phyloP scores from a whole-genome alignment of 257 asterid species.

The Solanum bukasovii region DNA sequence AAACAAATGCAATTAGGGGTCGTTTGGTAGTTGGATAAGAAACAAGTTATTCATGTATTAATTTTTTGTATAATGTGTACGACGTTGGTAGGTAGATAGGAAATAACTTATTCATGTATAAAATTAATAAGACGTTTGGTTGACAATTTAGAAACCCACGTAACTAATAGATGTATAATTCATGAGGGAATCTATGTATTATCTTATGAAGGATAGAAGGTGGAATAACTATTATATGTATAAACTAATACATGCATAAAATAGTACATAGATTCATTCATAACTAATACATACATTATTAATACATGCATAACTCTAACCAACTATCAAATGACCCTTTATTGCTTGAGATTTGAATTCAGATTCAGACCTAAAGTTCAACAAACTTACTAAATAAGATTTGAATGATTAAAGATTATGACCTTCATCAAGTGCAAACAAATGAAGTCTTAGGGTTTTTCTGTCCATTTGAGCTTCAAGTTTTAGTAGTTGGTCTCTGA shows the following conservation, averaged over 20 bases:
- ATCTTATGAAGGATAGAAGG: background rate
- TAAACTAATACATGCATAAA: background rate
- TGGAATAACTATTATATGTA: background rate
- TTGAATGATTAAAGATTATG: background rate
- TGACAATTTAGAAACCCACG: background rate
- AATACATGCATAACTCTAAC: background rate
- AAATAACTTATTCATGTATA: background rate
- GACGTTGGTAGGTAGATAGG: background rate
- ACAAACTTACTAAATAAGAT: background rate
- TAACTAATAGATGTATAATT: too few relatives aligned
- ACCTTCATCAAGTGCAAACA: background rate
- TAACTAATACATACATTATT: too few relatives aligned
- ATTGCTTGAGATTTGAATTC: background rate
- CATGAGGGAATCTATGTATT: background rate
- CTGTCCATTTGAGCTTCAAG: background rate
- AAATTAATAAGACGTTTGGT: background rate
- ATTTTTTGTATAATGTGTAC: background rate
- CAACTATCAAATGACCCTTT: background rate
- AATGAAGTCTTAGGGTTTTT: background rate
- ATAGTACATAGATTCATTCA: too few relatives aligned
- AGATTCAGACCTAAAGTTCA: background rate
- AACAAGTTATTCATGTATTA: background rate
- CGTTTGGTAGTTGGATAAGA: background rate
- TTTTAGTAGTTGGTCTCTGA: background rate
- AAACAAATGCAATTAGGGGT: background rate